These are phyloP conservation scores for Hemileccinum impolitum DNA, from an alignment of 768 basidiomycete species.

Conservation along the genomic window DNA sequence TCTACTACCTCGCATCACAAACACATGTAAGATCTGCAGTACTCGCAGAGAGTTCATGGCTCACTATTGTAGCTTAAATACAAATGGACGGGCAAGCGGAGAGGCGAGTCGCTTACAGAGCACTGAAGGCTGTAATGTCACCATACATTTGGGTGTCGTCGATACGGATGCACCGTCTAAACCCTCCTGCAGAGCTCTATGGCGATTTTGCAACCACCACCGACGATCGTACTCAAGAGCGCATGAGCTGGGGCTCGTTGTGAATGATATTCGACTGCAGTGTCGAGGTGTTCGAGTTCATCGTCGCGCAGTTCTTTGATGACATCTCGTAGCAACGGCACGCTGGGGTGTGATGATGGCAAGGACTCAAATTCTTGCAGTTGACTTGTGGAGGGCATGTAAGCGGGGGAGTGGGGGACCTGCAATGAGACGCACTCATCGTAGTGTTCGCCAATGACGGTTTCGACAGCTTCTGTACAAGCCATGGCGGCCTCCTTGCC, in stretches of 20 bases:
- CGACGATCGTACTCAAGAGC: conserved; percentile 80
- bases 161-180: conserved; percentile 33
- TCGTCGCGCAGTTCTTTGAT: conserved; percentile 89
- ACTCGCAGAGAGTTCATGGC: not conserved
- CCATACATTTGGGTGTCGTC: not conserved
- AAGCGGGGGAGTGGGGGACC: not conserved
- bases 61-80: conserved; percentile 42
- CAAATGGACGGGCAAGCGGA: conserved; percentile 53
- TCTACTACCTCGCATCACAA: conserved; percentile 43
- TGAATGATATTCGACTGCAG: conserved; percentile 81
- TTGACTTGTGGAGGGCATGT: conserved; percentile 52
- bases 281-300: conserved; percentile 91
- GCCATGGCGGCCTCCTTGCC: conserved; percentile 97
- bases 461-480: conserved; percentile 97
- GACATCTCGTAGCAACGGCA: conserved; percentile 67
- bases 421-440: conserved; percentile 72
- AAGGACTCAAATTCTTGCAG: conserved; percentile 67
- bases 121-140: conserved; percentile 13
- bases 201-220: conserved; percentile 82
- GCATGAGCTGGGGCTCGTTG: conserved; percentile 92
- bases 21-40: conserved; percentile 37
- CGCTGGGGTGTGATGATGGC: conserved; percentile 68
- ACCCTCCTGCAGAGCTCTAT: conserved; percentile 87
- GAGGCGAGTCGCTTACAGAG: conserved; percentile 39
- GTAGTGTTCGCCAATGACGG: conserved; percentile 97